These are phyloP conservation scores for Isatis tinctoria DNA, from an alignment of 345 rosid species.

Conservation along the genomic window DNA sequence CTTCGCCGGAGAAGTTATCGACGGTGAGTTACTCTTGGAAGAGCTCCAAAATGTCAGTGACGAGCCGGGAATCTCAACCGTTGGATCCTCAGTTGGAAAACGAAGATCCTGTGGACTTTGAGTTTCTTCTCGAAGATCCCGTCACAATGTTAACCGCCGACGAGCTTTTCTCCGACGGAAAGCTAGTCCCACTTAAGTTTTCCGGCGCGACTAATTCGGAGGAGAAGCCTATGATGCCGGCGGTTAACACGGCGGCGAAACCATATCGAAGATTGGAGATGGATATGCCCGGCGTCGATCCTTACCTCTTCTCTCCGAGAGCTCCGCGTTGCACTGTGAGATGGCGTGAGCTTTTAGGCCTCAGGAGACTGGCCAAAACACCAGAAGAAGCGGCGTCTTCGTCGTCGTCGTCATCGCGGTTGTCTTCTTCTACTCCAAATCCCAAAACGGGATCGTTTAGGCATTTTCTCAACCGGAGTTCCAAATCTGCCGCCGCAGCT, in stretches of 20 bases:
- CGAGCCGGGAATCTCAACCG: constrained; percentile 22
- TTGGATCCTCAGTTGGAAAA: constrained; percentile 16
- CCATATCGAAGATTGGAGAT: constrained; percentile 42
- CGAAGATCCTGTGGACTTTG: constrained; percentile 59
- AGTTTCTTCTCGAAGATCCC: constrained; percentile 83
- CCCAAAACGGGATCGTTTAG: constrained; percentile 51
- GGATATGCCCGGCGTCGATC: constrained; percentile 48
- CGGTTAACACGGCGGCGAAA: constrained; percentile 18
- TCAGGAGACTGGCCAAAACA: constrained; percentile 47
- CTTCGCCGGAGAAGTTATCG: constrained; percentile 29
- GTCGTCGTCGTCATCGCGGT: constrained; percentile 32
- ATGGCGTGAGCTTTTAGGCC: constrained; percentile 86
- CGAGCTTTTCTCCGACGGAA: constrained; percentile 85
- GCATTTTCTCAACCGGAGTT: constrained; percentile 62
- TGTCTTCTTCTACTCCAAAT: constrained; percentile 28
- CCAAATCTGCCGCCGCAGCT: constrained; percentile 44
- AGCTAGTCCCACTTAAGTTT: constrained; percentile 71
- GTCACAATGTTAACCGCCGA: constrained; percentile 89
- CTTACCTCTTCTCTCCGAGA: constrained; percentile 67
- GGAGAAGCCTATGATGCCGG: constrained; percentile 23
- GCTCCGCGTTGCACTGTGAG: constrained; percentile 86
- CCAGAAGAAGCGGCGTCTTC: constrained; percentile 8
- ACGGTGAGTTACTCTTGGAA: constrained; percentile 44
- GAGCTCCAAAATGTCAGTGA: constrained; percentile 33
- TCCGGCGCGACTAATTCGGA: constrained; percentile 16